Evolutionary conservation across 768 basidiomycete genomes (phyloP), one percentile per base, ranked within the genome.

Genomic region (Udeniomyces megalosporus): DNA sequence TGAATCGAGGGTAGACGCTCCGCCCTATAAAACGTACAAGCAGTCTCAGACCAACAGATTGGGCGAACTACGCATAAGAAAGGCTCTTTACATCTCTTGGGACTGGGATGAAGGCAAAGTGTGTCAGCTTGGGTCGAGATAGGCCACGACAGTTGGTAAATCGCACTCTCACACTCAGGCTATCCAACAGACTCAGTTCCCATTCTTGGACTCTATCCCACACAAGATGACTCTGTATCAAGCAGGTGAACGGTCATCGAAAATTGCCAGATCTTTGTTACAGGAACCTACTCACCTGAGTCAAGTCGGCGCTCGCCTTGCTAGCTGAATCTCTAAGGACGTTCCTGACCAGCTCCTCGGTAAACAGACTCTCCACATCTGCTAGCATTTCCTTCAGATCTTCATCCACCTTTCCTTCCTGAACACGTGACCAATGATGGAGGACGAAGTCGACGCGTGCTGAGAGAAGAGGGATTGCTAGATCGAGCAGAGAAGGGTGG

Each of bases 161-260:
- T 80, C 12, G 71, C 66, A 4, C 10, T 78, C 64, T 20, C n/a
- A 78, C 75, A 0, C 70, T 35, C 3, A 60, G 47, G 28, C 34
- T 72, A 61, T 83, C 82, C 20, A 91, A 74, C 52, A 77, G 73
- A 59, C 83, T 80, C 48, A 85, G 69, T 69, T 86, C 84, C 84
- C 87, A 91, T 61, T 87, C 83, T 31, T 80, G 77, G 69, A 82
- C 81, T 28, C 76, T 61, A 63, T 85, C 81, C 85, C 86, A 92
- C 12, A 92, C 71, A 15, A 52, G 34, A 34, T 65, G 58, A 24
- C 59, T 78, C 63, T 63, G 81, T 67, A 85, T 83, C 22, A 29
- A 35, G 32, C 10, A 44, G 28, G 24, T 2, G 28, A 31, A 24
- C 28, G 10, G 50, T 12, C n/a, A 34, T 26, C 15, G 7, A 26